Percentiles rank a stretch among this genome's conserved stretches.
phyloP scores from a whole-genome alignment of 192 early-diverging fungal species.

The Coemansia asiatica region DNA sequence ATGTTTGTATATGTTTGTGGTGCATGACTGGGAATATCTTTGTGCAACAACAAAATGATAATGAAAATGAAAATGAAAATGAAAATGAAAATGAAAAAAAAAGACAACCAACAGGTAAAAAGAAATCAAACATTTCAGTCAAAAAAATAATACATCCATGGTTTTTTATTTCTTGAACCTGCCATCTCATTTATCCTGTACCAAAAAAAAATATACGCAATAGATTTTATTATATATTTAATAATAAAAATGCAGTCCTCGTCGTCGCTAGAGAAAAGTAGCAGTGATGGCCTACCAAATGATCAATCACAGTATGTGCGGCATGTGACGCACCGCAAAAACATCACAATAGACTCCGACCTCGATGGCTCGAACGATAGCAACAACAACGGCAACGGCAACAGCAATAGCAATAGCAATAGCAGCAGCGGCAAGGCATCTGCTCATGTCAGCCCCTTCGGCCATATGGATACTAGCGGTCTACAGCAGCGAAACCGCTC shows the following conservation, averaged over 20 bases:
- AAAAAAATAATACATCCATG: background rate
- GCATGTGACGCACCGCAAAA: slow-evolving; percentile 5
- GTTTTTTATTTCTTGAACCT: background rate
- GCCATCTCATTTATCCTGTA: background rate
- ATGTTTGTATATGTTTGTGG: too few species aligned
- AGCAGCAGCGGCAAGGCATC: background rate
- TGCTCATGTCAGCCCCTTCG: background rate
- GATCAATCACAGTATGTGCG: slow-evolving; percentile 5
- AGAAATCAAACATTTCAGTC: background rate
- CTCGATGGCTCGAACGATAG: background rate
- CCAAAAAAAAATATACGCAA: background rate
- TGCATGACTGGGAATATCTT: too few species aligned
- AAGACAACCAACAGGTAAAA: background rate
- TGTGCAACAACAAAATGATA: too few species aligned
- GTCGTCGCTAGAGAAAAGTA: background rate
- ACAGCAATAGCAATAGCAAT: background rate
- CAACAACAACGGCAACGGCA: slow-evolving; percentile 4
- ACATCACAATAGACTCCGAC: slow-evolving; percentile 10
- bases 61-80: too few species aligned
- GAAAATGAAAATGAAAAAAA: too few species aligned
- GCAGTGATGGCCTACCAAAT: background rate
- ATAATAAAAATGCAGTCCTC: background rate
- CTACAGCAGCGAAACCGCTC: background rate
- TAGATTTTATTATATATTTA: background rate
- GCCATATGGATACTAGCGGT: background rate